Evolutionary conservation across 2,329 filamentous ascomycete species (phyloP).

Genomic region (Nakataea oryzae): DNA sequence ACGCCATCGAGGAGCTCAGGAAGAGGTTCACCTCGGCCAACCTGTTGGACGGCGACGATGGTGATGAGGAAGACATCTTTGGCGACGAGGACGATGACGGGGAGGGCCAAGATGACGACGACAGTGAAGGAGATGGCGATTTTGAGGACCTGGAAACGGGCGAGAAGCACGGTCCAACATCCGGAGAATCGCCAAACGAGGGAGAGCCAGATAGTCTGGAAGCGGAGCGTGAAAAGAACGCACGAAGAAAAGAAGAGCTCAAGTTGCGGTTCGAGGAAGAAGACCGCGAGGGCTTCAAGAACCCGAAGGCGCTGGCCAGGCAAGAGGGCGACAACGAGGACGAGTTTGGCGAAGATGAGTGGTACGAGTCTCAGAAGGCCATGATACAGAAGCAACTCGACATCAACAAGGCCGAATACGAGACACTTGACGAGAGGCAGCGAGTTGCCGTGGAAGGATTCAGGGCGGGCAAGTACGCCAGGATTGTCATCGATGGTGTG

Average conservation of each 20-base stretch:
- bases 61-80: conserved; percentile 32
- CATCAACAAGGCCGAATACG: conserved; percentile 93
- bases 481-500: conserved; percentile 79
- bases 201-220: conserved; percentile 52
- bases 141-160: conserved; percentile 49
- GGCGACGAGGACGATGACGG: conserved; percentile 11
- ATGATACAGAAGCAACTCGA: conserved; percentile 89
- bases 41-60: conserved; percentile 39
- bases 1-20: conserved; percentile 65
- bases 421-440: conserved; percentile 73
- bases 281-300: conserved; percentile 90
- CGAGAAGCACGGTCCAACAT: conserved; percentile 39
- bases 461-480: conserved; percentile 85
- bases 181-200: conserved; percentile 19
- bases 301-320: conserved; percentile 72
- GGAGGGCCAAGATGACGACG: conserved; percentile 32
- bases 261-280: conserved; percentile 94
- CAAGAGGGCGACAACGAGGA: conserved; percentile 58
- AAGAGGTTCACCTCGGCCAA: conserved; percentile 65
- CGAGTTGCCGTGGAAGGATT: conserved; percentile 80
- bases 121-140: conserved; percentile 16
- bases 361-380: conserved; percentile 96
- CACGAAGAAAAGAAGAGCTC: conserved; percentile 85
- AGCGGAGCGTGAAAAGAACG: conserved; percentile 83
- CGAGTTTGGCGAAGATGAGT: conserved; percentile 93